Percentiles rank a stretch among this genome's conserved stretches.
Evolutionary conservation across 306 rosid species (phyloP).

Genomic region (Gastrolobium villosum): DNA sequence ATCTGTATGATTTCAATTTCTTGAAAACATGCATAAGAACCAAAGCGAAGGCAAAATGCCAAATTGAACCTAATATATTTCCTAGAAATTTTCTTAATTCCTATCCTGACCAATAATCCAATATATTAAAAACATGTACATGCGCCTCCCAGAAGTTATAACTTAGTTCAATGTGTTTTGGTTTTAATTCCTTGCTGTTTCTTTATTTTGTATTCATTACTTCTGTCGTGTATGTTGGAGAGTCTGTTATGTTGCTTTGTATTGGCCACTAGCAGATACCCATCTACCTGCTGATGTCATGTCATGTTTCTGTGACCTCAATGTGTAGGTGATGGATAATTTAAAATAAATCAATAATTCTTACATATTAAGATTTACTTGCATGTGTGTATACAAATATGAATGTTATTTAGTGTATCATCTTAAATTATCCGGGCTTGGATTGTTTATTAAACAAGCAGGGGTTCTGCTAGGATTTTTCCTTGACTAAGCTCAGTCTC

Average conservation of each 20-base stretch:
- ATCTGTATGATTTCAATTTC: not conserved
- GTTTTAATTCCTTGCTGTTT: constrained; percentile 12
- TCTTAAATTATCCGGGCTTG: not conserved
- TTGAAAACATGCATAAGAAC: not conserved
- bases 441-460: not conserved
- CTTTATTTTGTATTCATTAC: not conserved
- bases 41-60: not conserved
- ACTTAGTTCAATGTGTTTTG: not conserved
- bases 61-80: not conserved
- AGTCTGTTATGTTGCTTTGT: not conserved
- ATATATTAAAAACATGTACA: not conserved
- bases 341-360: constrained; percentile 21
- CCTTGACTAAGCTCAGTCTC: not conserved
- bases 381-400: not conserved
- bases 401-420: not conserved
- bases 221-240: not conserved
- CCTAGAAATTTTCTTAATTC: not conserved
- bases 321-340: not conserved
- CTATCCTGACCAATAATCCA: not conserved
- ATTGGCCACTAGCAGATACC: not conserved
- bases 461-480: constrained; percentile 27
- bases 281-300: not conserved
- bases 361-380: not conserved
- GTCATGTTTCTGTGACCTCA: constrained; percentile 14
- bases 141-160: not conserved